Percentiles rank a stretch among this genome's conserved stretches.
These are phyloP conservation scores for Penicillium roqueforti DNA, from an alignment of 495 filamentous ascomycete genomes.

Conservation along the genomic window DNA sequence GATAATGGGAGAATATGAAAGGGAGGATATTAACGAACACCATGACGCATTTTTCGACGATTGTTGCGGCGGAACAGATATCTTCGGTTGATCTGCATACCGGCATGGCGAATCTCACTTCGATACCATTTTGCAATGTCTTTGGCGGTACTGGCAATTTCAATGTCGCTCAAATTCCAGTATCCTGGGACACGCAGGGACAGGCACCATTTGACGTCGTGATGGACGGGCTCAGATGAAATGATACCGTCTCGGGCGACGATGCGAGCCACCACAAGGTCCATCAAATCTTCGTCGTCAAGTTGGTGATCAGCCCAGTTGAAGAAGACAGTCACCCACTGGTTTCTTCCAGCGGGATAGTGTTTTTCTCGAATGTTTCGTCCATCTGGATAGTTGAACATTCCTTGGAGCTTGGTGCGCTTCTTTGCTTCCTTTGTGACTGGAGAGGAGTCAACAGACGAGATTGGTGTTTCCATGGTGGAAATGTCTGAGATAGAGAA, in stretches of 20 bases:
- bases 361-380: not conserved
- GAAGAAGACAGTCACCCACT: slow-evolving; percentile 7
- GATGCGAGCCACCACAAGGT: not conserved
- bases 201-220: not conserved
- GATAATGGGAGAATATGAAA: not conserved
- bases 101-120: not conserved
- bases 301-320: not conserved
- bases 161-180: not conserved
- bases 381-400: not conserved
- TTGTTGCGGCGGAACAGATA: not conserved
- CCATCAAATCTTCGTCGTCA: not conserved
- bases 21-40: not conserved
- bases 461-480: not conserved
- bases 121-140: not conserved
- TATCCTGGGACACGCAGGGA: not conserved
- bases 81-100: not conserved
- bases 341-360: not conserved
- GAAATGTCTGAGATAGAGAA: not conserved
- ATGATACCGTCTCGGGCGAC: slow-evolving; percentile 1
- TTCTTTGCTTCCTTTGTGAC: not conserved
- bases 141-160: not conserved
- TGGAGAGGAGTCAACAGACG: not conserved
- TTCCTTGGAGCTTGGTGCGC: not conserved
- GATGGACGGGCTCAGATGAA: not conserved
- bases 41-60: not conserved